A percentile compares a stretch with the other conserved stretches of the same genome.
These are phyloP conservation scores for Brasenia schreberi DNA, from an alignment of 164 flowering plant genomes.

Conservation along the genomic window DNA sequence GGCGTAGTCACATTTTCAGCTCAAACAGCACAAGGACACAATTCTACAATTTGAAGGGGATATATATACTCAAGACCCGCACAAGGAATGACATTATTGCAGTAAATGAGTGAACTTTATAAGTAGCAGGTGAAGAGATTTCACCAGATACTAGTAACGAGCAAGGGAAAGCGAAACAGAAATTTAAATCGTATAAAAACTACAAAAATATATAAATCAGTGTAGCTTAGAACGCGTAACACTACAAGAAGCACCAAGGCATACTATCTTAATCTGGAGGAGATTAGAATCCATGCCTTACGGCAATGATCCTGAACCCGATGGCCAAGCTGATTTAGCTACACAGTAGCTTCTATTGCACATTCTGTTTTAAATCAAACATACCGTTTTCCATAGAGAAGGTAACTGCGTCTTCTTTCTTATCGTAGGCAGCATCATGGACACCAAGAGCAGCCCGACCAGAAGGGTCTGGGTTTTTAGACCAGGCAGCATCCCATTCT, in stretches of 20 bases:
- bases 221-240: neutral
- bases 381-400: conserved; percentile 6
- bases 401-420: neutral
- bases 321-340: neutral
- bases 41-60: too few species aligned
- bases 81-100: too few species aligned
- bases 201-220: neutral
- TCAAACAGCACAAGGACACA: too few species aligned
- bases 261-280: neutral
- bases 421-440: conserved; percentile 70
- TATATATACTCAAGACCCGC: too few species aligned
- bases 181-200: too few species aligned
- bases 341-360: conserved; percentile 10
- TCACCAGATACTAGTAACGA: too few species aligned
- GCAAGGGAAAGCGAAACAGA: too few species aligned
- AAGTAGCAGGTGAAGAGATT: too few species aligned
- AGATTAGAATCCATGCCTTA: neutral
- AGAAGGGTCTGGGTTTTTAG: conserved; percentile 87
- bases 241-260: neutral
- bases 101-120: too few species aligned
- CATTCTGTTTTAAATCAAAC: conserved; percentile 11
- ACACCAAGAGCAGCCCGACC: conserved; percentile 98
- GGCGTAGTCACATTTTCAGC: too few species aligned
- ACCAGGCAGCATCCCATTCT: conserved; percentile 98
- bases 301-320: neutral